Evolutionary conservation across 2,329 filamentous ascomycete genomes (phyloP).

Genomic region (Metarhizium sp.): DNA sequence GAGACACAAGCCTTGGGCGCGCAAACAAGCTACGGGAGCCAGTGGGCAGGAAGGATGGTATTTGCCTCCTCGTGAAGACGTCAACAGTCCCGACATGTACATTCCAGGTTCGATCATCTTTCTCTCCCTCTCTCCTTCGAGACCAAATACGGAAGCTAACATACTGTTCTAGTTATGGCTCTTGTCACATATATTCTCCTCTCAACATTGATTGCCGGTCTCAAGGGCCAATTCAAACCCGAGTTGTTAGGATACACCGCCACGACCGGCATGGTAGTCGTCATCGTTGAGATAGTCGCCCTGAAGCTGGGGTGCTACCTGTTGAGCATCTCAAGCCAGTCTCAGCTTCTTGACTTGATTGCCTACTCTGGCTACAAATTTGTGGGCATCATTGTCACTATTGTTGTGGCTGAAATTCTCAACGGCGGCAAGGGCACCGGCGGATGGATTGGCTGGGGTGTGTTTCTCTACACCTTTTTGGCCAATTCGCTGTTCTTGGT

Average conservation of each 20-base stretch:
- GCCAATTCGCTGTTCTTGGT: constrained; percentile 95
- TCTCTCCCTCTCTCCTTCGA: background rate
- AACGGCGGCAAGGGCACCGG: constrained; percentile 75
- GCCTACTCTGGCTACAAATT: constrained; percentile 99
- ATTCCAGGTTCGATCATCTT: constrained; percentile 52
- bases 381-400: constrained; percentile 86
- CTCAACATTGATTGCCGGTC: constrained; percentile 79
- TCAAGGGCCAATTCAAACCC: constrained; percentile 86
- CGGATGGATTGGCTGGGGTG: constrained; percentile 77
- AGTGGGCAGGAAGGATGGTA: constrained; percentile 68
- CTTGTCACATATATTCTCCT: constrained; percentile 95
- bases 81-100: constrained; percentile 99
- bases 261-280: constrained; percentile 71
- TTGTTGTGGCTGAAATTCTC: constrained; percentile 67
- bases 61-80: constrained; percentile 83
- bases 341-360: constrained; percentile 84
- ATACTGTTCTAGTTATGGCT: constrained; percentile 64
- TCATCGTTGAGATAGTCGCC: constrained; percentile 79
- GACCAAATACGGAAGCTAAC: constrained; percentile 12
- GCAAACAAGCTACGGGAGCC: constrained; percentile 68
- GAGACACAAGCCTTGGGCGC: constrained; percentile 95
- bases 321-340: constrained; percentile 86
- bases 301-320: constrained; percentile 91
- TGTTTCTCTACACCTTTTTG: constrained; percentile 86
- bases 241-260: constrained; percentile 87